Evolutionary conservation across 192 early-diverging fungal genomes (phyloP).

Genomic region (Coemansia sp.): DNA sequence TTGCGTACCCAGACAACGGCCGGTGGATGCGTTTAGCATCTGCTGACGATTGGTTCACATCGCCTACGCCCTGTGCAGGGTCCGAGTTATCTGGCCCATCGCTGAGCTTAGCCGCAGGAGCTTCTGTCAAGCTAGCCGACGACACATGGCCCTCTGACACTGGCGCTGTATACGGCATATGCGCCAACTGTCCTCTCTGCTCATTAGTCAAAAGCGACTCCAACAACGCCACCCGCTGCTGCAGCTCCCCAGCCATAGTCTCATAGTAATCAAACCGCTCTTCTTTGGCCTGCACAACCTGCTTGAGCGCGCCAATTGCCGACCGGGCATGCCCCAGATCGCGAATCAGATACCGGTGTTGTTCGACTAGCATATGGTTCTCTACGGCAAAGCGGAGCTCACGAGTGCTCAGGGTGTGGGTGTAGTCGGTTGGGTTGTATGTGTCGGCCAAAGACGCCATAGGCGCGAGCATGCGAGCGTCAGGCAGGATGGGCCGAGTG

Average conservation of each 20-base stretch:
- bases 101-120: not conserved
- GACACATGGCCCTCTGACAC: not conserved
- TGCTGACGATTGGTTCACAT: not conserved
- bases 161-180: conserved; percentile 15
- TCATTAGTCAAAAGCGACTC: conserved; percentile 29
- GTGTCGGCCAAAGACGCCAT: conserved; percentile 48
- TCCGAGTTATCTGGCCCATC: no score
- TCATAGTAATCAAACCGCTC: conserved; percentile 43
- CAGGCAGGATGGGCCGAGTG: conserved; percentile 29
- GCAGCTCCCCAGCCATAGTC: conserved; percentile 23
- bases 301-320: conserved; percentile 42
- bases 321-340: conserved; percentile 48
- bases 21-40: conserved; percentile 5
- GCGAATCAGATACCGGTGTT: conserved; percentile 48
- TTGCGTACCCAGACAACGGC: conserved; percentile 41
- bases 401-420: conserved; percentile 31
- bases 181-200: conserved; percentile 26
- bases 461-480: conserved; percentile 43
- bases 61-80: not conserved
- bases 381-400: conserved; percentile 48
- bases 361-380: conserved; percentile 52
- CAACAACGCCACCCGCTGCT: conserved; percentile 32
- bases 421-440: conserved; percentile 9
- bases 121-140: not conserved
- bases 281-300: conserved; percentile 50